These are phyloP conservation scores for Cucurbita moschata DNA, from an alignment of 306 rosid species.

Conservation along the genomic window DNA sequence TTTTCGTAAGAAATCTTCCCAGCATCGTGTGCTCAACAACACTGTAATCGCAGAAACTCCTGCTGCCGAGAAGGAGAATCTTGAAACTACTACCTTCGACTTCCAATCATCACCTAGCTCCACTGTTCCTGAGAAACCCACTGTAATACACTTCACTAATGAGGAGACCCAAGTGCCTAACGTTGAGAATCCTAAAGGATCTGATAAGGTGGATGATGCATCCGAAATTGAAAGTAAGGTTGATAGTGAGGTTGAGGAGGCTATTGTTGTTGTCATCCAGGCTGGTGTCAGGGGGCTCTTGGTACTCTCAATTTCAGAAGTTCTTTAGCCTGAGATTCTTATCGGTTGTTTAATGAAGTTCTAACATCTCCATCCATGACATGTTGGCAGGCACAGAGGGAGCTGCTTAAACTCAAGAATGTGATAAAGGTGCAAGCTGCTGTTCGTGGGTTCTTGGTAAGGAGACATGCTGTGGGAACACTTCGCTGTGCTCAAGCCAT, in stretches of 20 bases:
- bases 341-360: not conserved
- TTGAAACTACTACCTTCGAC: constrained; percentile 33
- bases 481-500: constrained; percentile 84
- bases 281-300: constrained; percentile 56
- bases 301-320: constrained; percentile 33
- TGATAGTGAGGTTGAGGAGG: constrained; percentile 32
- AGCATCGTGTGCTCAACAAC: constrained; percentile 87
- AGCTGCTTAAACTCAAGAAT: constrained; percentile 33
- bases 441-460: constrained; percentile 81
- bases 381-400: constrained; percentile 43
- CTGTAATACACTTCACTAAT: constrained; percentile 22
- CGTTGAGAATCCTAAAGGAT: constrained; percentile 22
- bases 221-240: constrained; percentile 28
- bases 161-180: constrained; percentile 44
- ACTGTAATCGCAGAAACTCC: constrained; percentile 48
- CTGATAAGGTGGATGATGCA: constrained; percentile 14
- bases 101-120: constrained; percentile 29
- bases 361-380: not conserved
- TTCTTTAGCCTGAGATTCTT: constrained; percentile 2
- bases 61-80: constrained; percentile 43
- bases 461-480: constrained; percentile 83
- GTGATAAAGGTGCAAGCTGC: constrained; percentile 86
- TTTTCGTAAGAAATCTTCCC: constrained; percentile 73
- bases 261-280: constrained; percentile 55
- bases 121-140: constrained; percentile 39